Base-by-base conservation (phyloP, 805 yeast genomes). In the Ogataea dorogensis region DNA sequence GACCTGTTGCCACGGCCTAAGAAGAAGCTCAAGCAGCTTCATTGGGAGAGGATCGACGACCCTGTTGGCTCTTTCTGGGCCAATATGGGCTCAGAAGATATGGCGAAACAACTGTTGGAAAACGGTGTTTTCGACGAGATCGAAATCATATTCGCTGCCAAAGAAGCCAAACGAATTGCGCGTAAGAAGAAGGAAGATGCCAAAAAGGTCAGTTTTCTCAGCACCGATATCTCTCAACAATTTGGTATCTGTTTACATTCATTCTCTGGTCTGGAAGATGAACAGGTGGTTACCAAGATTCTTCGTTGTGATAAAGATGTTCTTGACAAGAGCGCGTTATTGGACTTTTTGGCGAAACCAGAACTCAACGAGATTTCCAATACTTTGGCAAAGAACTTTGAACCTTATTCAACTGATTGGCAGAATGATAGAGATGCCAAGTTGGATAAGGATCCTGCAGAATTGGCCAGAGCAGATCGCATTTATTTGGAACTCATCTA, bases 21-120 rank as follows among this genome's bases (percentile, higher is more conserved):
- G 53, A 71, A 77, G 41, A 86, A 83, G 56, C 72, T 93, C 46
- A 93, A 94, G 58, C 98, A 91, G 58, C 73, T 93, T 68, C 99
- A 93, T 58, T 94, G 98, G 98, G 96, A 91, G 50, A 86, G 85
- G 53, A 70, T 94, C 24, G 96, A 91, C 21, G 73, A 79, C 41
- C 82, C 93, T 14, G 84, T 81, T 34, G 76, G 81, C 28, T 89
- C 98, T 0, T 83, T 93, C 42, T 91, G 98, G 98, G 73, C 78
- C 13, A 72, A 75, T 17, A 70, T 77, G 20, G 76, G 80, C 24
- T 77, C 81, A 15, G 73, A 70, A 2, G 69, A 68, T 14, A 63
- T 78, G 26, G 76, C 83, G 2, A 82, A 77, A 42, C 78, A 77
- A 43, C 66, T 91, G 31, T 66, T 73, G 33, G 81, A 80, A 40